Base-by-base conservation (phyloP, 768 basidiomycete genomes). In the Holtermanniella nyarrowii region DNA sequence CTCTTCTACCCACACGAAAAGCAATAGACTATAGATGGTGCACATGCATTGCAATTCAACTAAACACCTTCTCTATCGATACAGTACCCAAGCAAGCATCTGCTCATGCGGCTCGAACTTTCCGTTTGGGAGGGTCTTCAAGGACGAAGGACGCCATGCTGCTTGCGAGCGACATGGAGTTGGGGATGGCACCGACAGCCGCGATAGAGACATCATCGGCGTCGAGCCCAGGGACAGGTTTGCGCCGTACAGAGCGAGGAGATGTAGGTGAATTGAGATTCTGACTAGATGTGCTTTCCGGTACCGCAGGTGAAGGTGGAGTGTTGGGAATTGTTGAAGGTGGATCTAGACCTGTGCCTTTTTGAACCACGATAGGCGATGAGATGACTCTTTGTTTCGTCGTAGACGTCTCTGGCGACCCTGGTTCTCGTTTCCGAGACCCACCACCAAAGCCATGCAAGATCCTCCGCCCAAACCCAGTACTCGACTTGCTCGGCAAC, bases 1-100 rank as follows among this genome's bases (percentile, higher is more conserved):
- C 52, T 85, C 40, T 87, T 87, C 62, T 74, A 71, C 13, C 65
- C 84, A 26, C 69, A 76, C 5, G 76, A 77, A 45, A n/a, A 10
- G 16, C 16, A 7, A 37, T 37, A 37, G 31, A 37, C 7, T 37
- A 16, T 16, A 37, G 7, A 16, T 16, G 31, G 16, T 37, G 10
- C 31, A 7, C 16, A 37, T 16, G 31, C 31, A 7, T 37, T 37
- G 7, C n/a, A n/a, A n/a, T n/a, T n/a, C n/a, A n/a, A n/a, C n/a
- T n/a, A n/a, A n/a, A n/a, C n/a, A n/a, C n/a, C n/a, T n/a, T n/a
- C n/a, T n/a, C n/a, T n/a, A n/a, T n/a, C n/a, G n/a, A n/a, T n/a
- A n/a, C n/a, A n/a, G n/a, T n/a, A n/a, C n/a, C n/a, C n/a, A n/a
- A n/a, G n/a, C n/a, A n/a, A n/a, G n/a, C n/a, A n/a, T n/a, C n/a